Evolutionary conservation across 331 rosid species (phyloP).

Genomic region (Malus hybrid): DNA sequence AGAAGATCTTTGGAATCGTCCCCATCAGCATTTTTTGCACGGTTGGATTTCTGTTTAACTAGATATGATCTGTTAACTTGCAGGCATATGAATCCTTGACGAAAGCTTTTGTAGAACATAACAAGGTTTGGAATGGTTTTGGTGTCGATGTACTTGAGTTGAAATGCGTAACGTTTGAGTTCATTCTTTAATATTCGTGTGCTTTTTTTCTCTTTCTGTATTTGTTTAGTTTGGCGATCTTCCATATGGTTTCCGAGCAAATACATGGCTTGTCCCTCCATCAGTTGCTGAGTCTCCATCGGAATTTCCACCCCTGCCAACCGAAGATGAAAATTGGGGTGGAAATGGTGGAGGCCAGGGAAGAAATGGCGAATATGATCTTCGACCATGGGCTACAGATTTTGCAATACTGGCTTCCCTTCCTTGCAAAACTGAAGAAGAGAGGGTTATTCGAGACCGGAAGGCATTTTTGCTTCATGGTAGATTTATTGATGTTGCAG

Average conservation of each 20-base stretch:
- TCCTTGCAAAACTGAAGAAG: conserved; percentile 95
- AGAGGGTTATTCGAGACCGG: conserved; percentile 82
- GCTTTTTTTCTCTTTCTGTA: neutral
- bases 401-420: conserved; percentile 60
- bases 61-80: conserved; percentile 9
- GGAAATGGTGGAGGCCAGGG: conserved; percentile 89
- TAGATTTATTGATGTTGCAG: conserved; percentile 71
- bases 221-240: conserved; percentile 84
- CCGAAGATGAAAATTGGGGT: conserved; percentile 91
- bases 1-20: neutral
- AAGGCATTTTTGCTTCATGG: conserved; percentile 89
- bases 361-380: conserved; percentile 52
- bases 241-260: conserved; percentile 90
- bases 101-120: conserved; percentile 82
- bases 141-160: neutral
- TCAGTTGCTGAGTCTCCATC: conserved; percentile 60
- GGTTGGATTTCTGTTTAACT: neutral
- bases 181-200: neutral
- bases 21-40: neutral
- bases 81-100: conserved; percentile 83
- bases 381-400: conserved; percentile 73
- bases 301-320: conserved; percentile 53
- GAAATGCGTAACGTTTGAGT: neutral
- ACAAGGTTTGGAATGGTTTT: conserved; percentile 51
- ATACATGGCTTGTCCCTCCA: conserved; percentile 97